These are phyloP conservation scores for Zizania latifolia DNA, from an alignment of 176 grass and related monocot species.

Conservation along the genomic window DNA sequence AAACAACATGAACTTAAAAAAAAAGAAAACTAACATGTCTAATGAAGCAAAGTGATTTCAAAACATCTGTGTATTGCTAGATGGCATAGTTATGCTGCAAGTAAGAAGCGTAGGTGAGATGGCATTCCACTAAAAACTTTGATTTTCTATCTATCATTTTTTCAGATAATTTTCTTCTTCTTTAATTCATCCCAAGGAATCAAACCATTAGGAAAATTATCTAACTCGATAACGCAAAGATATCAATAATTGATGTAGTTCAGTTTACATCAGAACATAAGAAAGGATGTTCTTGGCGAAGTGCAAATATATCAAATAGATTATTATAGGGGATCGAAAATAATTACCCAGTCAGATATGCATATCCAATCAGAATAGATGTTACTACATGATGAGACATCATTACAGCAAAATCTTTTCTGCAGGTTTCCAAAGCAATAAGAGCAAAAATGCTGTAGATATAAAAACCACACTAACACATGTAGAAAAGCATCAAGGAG, in stretches of 20 bases:
- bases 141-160: background rate
- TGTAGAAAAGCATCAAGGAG: slow-evolving; percentile 88
- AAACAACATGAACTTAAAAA: slow-evolving; percentile 8
- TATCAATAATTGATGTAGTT: background rate
- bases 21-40: background rate
- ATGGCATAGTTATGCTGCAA: slow-evolving; percentile 1
- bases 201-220: background rate
- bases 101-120: background rate
- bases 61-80: background rate
- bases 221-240: slow-evolving; percentile 9
- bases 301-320: slow-evolving; percentile 22
- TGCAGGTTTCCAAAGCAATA: slow-evolving; percentile 94
- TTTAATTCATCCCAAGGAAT: slow-evolving; percentile 14
- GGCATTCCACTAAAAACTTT: background rate
- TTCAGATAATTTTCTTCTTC: background rate
- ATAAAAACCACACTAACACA: slow-evolving; percentile 99
- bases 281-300: background rate
- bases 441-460: slow-evolving; percentile 94
- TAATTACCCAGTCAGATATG: slow-evolving; percentile 75
- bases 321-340: slow-evolving; percentile 5
- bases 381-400: slow-evolving; percentile 99
- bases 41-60: slow-evolving; percentile 1
- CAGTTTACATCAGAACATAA: slow-evolving; percentile 9
- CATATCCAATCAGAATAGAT: slow-evolving; percentile 79
- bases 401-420: slow-evolving; percentile 98